These are phyloP conservation scores for Alternaria infectoria DNA, from an alignment of 2,329 filamentous ascomycete genomes.

Conservation along the genomic window DNA sequence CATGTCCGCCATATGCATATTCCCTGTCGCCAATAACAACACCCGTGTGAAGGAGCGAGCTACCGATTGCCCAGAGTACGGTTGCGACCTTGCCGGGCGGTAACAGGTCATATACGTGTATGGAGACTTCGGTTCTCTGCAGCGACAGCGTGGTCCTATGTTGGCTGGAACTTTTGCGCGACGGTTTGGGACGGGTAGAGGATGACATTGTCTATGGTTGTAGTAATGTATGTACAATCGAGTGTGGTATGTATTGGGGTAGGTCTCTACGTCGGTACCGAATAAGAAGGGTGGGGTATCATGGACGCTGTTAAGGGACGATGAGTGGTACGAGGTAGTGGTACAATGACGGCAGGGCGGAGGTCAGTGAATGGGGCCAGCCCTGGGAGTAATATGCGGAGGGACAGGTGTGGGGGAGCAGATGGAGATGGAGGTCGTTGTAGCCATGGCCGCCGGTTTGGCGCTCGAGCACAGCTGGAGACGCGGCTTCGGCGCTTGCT, in stretches of 20 bases:
- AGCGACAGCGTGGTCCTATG: constrained; percentile 73
- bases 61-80: constrained; percentile 77
- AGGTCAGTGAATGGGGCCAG: constrained; percentile 24
- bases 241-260: constrained; percentile 2
- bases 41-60: constrained; percentile 80
- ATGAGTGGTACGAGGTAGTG: constrained; percentile 3
- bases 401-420: constrained; percentile 9
- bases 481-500: constrained; percentile 18
- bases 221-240: constrained; percentile 3
- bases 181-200: constrained; percentile 37
- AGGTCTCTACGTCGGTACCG: constrained; percentile 10
- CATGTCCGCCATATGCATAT: constrained; percentile 86
- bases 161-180: constrained; percentile 52
- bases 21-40: constrained; percentile 81
- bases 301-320: constrained; percentile 10
- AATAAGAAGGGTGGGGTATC: constrained; percentile 21
- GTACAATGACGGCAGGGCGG: constrained; percentile 8
- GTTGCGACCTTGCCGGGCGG: constrained; percentile 79
- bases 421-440: constrained; percentile 2
- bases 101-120: constrained; percentile 79
- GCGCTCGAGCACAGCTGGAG: neutral
- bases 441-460: constrained; percentile 9
- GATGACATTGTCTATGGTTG: constrained; percentile 32
- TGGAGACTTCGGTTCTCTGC: constrained; percentile 74
- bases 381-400: constrained; percentile 20